Evolutionary conservation across 202 grass and related monocot species (phyloP), one percentile per base, ranked within the genome.

Genomic region (Musa balbisiana): DNA sequence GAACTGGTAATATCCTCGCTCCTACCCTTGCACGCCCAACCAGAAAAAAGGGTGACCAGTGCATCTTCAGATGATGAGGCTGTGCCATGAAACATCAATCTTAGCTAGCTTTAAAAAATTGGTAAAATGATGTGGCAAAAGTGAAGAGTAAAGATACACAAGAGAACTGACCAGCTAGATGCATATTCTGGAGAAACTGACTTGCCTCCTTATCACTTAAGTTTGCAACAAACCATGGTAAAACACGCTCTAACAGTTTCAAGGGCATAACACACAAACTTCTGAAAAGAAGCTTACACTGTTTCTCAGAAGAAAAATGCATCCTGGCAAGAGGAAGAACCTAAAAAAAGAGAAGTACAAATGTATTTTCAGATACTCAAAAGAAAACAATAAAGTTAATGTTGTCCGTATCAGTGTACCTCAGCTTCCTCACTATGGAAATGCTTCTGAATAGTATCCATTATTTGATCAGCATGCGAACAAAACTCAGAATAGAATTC

Each of bases 1-100:
- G 71, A 73, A 68, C 56, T 83, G 26, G 88, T 78, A 53, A 54
- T 82, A 82, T 91, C 83, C 82, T 89, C 77, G 20, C 83, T 65
- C 49, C 87, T 83, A 67, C 88, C 85, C 84, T 93, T 93, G 86
- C 94, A 98, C 55, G 91, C 91, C 94, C 94, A 98, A 51, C 90
- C 91, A 1, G 88, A 93, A 51, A 98, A 79, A 81, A 98, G 94
- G 29, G 83, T 98, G 65, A 93, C 86, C 65, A 98, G 67, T 83
- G 90, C 87, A 81, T 77, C 55, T 89, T 93, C 91, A 49, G 91
- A 93, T 55, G 81, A 80, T 65, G 94, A 82, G 63, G 94, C 94
- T 98, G 84, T 65, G 62, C 33, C 72, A 86, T 51, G 11, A 11
- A 83, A 49, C 10, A 80, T 64, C 69, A 27, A 64, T 51, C 6